These are phyloP conservation scores for Lagenaria siceraria DNA, from an alignment of 306 rosid species.

Conservation along the genomic window DNA sequence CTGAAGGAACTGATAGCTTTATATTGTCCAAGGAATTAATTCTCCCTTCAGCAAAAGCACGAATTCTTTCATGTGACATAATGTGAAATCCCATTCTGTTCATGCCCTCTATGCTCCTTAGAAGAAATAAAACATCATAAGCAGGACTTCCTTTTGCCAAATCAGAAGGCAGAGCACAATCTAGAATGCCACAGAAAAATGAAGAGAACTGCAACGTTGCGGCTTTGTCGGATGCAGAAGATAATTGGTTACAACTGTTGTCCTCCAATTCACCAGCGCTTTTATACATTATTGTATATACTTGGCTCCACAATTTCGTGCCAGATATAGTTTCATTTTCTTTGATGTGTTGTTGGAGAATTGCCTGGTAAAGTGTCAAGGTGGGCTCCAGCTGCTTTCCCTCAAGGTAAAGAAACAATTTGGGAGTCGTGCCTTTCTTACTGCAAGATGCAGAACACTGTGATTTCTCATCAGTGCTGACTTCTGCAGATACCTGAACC, in stretches of 20 bases:
- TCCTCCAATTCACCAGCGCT: constrained; percentile 27
- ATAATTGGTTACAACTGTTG: constrained; percentile 16
- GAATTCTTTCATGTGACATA: constrained; percentile 63
- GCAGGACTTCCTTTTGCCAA: constrained; percentile 61
- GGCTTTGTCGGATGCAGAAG: constrained; percentile 20
- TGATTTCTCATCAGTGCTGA: constrained; percentile 24
- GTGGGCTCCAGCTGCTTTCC: constrained; percentile 49
- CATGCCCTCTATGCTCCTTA: constrained; percentile 73
- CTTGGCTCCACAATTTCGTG: constrained; percentile 60
- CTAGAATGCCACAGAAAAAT: constrained; percentile 49
- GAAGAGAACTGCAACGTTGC: constrained; percentile 31
- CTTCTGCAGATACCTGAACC: constrained; percentile 34
- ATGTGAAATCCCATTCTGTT: constrained; percentile 55
- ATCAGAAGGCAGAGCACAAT: constrained; percentile 61
- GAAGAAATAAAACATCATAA: constrained; percentile 55
- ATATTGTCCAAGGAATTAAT: constrained; percentile 50
- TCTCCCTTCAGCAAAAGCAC: constrained; percentile 81
- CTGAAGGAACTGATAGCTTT: constrained; percentile 36
- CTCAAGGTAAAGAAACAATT: constrained; percentile 60
- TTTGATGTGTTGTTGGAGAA: constrained; percentile 51
- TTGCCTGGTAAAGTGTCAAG: constrained; percentile 71
- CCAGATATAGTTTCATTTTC: constrained; percentile 41
- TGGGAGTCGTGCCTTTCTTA: constrained; percentile 28
- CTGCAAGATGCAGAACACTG: constrained; percentile 34
- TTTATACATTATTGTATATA: constrained; percentile 56